Evolutionary conservation across 2,329 filamentous ascomycete species (phyloP), one percentile per base, ranked within the genome.

Genomic region (Tolypocladium album): DNA sequence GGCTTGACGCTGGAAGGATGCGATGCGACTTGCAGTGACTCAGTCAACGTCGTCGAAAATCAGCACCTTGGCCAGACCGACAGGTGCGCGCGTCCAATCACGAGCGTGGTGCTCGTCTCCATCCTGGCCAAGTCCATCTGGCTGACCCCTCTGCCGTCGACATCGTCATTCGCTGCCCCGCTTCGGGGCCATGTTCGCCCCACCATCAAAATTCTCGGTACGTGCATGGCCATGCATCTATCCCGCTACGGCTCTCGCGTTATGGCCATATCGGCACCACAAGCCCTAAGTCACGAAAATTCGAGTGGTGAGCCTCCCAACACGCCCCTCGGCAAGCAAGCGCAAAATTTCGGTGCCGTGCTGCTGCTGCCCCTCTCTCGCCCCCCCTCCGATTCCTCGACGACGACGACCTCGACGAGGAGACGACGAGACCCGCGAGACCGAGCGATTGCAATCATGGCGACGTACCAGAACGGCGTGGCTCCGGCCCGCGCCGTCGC

Each of bases 401-500:
- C 64, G 61, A 61, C 58, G 60, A 64, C 60, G 70, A 78, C 57
- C 61, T 60, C 61, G 64, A 64, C 60, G 60, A 58, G 31, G 58
- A 63, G 63, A 70, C 66, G 63, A 66, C 61, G 62, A 61, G 64
- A 65, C 66, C 67, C 67, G 62, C 61, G 62, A 61, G 64, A 65
- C 66, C 67, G 62, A 70, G 69, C 65, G 66, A 64, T 62, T 60
- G 64, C 65, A 74, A 65, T 31, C 61, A 88, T 88, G 85, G 84
- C 82, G 75, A 79, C 76, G 67, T 84, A 82, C 71, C 80, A 84
- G 72, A 87, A 85, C 73, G 82, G 82, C 71, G 78, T 77, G 70
- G 79, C 82, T 72, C 81, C 83, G 66, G 74, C 79, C 71, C 83
- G 84, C 74, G 77, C 81, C 67, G 76, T 85, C 61, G 86, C 86